Evolutionary conservation across 495 filamentous ascomycete genomes (phyloP), one percentile per base, ranked within the genome.

Genomic region (Aspergillus nidulans): DNA sequence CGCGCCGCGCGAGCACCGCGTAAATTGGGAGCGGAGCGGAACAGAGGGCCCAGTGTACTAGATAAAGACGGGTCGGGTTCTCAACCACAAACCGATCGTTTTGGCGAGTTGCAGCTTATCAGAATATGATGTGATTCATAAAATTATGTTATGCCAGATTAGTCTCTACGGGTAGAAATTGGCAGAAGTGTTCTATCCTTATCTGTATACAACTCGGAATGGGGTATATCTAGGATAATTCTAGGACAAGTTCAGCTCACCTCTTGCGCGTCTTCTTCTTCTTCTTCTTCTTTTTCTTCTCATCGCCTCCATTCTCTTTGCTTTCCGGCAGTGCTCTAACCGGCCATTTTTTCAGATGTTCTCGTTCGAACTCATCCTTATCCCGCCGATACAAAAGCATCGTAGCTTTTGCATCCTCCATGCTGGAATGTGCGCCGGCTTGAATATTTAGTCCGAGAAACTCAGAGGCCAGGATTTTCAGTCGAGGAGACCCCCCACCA

Each of bases 371-470:
- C 12, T 78, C 85, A 39, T 81, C 77, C 71, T 95, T 97, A 58
- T 88, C 83, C 45, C 81, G 78, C 56, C 87, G 76, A 63, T 95
- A 97, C 42, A 97, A 70, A 42, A 89, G 73, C 90, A 98, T 96
- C 6, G 89, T 84, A 23, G 87, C 90, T 61, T 89, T 72, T 1
- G 94, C 92, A 78, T 98, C 94, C 73, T 96, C 91, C 42, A 96
- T 79, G 70, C 80, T 88, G 55, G 67, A 85, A 74, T 90, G 87
- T 46, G 80, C 76, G 9, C 90, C 90, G 3, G 67, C 74, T 64
- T 97, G 92, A 44, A 97, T 95, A 50, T 90, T 88, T 20, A 95
- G 67, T 0, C 89, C 90, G 20, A 97, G 68, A 23, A 95, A 72
- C 67, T 92, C 84, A 59, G 81, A 80, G 10, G 88, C 90, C 57